Evolutionary conservation across 345 rosid genomes (phyloP).

Genomic region (Populus pruinosa): DNA sequence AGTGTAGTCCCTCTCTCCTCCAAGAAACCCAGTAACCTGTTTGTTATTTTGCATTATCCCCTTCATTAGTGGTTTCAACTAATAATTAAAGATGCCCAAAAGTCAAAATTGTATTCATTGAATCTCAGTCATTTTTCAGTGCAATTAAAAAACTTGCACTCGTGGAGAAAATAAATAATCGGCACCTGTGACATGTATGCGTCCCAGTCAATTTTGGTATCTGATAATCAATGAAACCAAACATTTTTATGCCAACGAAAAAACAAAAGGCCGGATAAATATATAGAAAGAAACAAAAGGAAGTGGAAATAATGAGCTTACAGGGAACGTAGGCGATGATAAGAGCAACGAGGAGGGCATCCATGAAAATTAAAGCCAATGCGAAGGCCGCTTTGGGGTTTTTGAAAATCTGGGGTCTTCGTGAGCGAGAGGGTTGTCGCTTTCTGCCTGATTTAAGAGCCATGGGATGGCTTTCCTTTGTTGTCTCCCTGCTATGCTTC

Average conservation of each 20-base stretch:
- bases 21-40: slow-evolving; percentile 84
- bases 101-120: neutral
- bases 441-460: slow-evolving; percentile 28
- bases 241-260: neutral
- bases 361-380: slow-evolving; percentile 43
- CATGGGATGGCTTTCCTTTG: slow-evolving; percentile 18
- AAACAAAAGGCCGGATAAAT: neutral
- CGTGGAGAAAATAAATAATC: neutral
- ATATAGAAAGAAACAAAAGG: neutral
- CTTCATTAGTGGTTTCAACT: slow-evolving; percentile 4
- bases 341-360: slow-evolving; percentile 64
- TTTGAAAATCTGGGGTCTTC: slow-evolving; percentile 19
- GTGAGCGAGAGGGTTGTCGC: slow-evolving; percentile 15
- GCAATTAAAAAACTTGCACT: neutral
- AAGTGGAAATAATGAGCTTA: slow-evolving; percentile 29
- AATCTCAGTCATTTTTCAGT: neutral
- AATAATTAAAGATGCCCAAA: slow-evolving; percentile 2
- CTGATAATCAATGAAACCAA: slow-evolving; percentile 31
- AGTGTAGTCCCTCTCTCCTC: slow-evolving; percentile 83
- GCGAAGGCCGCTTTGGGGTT: slow-evolving; percentile 44
- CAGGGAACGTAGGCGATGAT: slow-evolving; percentile 82
- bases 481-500: neutral
- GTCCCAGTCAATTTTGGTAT: slow-evolving; percentile 99
- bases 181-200: slow-evolving; percentile 95
- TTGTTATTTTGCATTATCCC: slow-evolving; percentile 9